These are phyloP conservation scores for Umbilicaria muhlenbergii DNA, from an alignment of 495 filamentous ascomycete genomes.

Conservation along the genomic window DNA sequence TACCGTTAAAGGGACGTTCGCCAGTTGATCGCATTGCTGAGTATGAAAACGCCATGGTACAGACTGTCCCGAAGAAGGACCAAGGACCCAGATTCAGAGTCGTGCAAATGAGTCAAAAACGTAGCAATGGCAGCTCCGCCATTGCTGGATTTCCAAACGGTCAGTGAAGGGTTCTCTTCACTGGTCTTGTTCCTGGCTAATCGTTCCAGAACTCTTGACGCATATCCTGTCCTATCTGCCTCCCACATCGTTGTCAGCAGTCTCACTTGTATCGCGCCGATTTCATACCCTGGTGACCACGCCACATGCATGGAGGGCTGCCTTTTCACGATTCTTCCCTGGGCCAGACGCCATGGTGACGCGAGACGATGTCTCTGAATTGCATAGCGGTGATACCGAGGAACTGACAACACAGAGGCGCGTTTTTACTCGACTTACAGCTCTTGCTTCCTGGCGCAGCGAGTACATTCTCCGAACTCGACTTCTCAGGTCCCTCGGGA, in stretches of 20 bases:
- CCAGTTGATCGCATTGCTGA: constrained; percentile 49
- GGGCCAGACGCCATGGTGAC: constrained; percentile 39
- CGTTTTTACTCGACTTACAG: constrained; percentile 62
- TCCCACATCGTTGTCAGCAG: constrained; percentile 57
- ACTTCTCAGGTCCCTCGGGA: constrained; percentile 58
- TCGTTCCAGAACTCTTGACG: constrained; percentile 60
- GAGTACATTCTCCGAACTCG: constrained; percentile 84
- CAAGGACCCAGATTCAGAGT: constrained; percentile 44
- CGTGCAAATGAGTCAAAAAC: constrained; percentile 31
- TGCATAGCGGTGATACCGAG: constrained; percentile 25
- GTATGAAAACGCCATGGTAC: constrained; percentile 49
- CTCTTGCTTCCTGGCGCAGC: constrained; percentile 74
- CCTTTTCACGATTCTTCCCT: constrained; percentile 79
- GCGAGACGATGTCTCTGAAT: constrained; percentile 9
- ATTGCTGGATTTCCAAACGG: constrained; percentile 69
- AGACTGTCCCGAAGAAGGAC: constrained; percentile 27
- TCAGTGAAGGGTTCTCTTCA: constrained; percentile 22
- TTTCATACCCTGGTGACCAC: constrained; percentile 74
- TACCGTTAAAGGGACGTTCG: constrained; percentile 20
- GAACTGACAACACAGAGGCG: constrained; percentile 47
- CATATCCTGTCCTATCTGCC: constrained; percentile 84
- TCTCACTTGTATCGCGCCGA: constrained; percentile 68
- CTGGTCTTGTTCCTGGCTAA: constrained; percentile 7
- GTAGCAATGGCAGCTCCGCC: constrained; percentile 26
- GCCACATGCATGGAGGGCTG: constrained; percentile 79